A percentile compares a stretch with the other conserved stretches of the same genome.
Conservation (phyloP, 164 flowering plant species). For the Chimonanthus salicifolius region DNA sequence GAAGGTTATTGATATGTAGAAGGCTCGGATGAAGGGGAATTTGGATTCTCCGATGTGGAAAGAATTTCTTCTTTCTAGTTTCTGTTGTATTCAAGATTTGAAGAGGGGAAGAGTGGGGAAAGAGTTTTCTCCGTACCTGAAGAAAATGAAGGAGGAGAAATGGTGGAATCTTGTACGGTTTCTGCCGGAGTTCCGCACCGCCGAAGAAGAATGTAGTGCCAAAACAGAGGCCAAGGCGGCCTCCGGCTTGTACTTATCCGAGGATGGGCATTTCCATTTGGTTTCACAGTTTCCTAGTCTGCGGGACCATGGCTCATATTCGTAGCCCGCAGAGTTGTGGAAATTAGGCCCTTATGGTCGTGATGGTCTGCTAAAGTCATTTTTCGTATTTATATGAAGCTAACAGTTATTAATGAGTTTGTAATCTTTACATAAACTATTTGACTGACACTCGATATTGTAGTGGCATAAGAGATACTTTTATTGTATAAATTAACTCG, state of each 20-base stretch:
- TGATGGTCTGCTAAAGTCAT: no score
- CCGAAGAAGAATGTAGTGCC: not conserved
- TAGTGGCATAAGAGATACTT: no score
- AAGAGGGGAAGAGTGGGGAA: not conserved
- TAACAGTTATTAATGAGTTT: no score
- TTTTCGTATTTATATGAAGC: no score
- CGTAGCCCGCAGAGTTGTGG: no score
- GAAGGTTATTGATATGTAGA: not conserved
- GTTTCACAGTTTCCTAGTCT: not conserved
- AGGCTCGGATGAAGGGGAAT: not conserved
- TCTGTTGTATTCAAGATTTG: not conserved
- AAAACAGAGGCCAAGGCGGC: not conserved
- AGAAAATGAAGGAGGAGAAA: not conserved
- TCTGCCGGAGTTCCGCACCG: not conserved
- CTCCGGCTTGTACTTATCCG: not conserved
- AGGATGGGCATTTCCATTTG: not conserved
- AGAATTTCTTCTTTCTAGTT: no score
- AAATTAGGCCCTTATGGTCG: no score
- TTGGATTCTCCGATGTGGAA: no score
- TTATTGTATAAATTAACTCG: no score
- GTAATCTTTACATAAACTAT: no score
- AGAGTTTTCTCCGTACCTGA: not conserved
- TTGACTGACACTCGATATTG: no score
- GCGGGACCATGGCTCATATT: not conserved
- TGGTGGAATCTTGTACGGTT: not conserved